Conservation (phyloP, 2,329 filamentous ascomycete genomes). For the Ceratocystiopsis minuta region DNA sequence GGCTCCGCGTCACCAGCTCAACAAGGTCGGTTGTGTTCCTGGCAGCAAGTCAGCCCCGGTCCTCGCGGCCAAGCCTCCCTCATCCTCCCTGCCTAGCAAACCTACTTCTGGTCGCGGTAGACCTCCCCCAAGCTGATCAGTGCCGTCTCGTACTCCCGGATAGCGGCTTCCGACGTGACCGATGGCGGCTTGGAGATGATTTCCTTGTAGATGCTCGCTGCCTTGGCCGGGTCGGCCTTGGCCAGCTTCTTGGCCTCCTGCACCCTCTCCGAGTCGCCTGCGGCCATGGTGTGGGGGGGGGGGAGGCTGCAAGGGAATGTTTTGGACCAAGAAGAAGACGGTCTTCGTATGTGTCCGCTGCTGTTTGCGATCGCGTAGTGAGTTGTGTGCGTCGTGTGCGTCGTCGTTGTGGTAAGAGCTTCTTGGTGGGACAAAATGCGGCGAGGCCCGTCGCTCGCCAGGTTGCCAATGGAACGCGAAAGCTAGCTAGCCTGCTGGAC, state of each 20-base stretch:
- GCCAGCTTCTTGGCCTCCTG: constrained; percentile 74
- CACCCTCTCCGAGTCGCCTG: constrained; percentile 47
- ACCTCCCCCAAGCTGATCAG: constrained; percentile 80
- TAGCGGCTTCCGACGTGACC: constrained; percentile 63
- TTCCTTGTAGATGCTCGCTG: constrained; percentile 75
- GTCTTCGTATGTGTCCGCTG: no score
- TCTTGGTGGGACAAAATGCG: not conserved
- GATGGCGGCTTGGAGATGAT: constrained; percentile 74
- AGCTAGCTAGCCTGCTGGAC: no score
- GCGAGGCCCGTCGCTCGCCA: not conserved
- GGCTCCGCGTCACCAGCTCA: constrained; percentile 74
- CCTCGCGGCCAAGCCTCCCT: constrained; percentile 12
- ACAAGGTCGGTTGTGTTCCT: constrained; percentile 74
- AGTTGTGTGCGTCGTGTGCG: not conserved
- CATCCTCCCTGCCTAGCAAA: constrained; percentile 7
- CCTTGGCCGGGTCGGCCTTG: constrained; percentile 65
- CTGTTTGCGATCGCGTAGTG: no score
- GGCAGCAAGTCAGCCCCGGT: not conserved
- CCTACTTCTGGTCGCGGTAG: constrained; percentile 74
- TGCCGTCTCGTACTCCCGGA: constrained; percentile 81
- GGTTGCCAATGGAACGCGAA: constrained; percentile 6
- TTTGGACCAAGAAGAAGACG: no score
- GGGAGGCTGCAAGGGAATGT: not conserved
- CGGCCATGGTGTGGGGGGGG: constrained; percentile 26
- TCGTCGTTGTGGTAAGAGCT: not conserved